phyloP scores from a whole-genome alignment of 164 flowering plant species.

The Protea cynaroides region DNA sequence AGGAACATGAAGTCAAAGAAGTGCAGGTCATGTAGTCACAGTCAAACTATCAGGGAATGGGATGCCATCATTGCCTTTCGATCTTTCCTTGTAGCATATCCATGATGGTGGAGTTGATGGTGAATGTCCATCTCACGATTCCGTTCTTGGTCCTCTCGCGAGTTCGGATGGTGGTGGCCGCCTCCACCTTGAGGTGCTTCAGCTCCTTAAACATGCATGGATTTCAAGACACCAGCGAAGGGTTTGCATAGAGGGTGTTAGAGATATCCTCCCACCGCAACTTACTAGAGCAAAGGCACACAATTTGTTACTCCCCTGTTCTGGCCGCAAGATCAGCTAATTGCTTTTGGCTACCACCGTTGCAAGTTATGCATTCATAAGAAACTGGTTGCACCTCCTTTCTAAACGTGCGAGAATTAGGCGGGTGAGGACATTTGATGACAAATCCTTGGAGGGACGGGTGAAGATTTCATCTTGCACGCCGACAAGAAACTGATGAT shows the following conservation, averaged over 20 bases:
- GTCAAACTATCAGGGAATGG: constrained; percentile 83
- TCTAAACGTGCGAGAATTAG: too few relatives aligned
- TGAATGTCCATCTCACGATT: constrained; percentile 35
- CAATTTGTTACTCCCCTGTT: constrained; percentile 68
- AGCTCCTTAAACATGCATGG: constrained; percentile 48
- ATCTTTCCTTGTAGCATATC: constrained; percentile 83
- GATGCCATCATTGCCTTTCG: constrained; percentile 36
- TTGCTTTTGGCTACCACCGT: too few relatives aligned
- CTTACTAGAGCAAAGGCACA: constrained; percentile 48
- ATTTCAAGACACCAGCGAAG: constrained; percentile 60
- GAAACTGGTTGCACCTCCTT: too few relatives aligned
- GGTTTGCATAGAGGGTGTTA: constrained; percentile 74
- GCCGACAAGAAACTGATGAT: too few relatives aligned
- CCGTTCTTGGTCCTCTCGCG: constrained; percentile 21
- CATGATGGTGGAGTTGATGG: constrained; percentile 59
- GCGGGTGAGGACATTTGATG: too few relatives aligned
- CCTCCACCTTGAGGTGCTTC: constrained; percentile 26
- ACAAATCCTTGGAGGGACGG: too few relatives aligned
- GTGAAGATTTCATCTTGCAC: too few relatives aligned
- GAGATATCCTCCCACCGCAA: constrained; percentile 81
- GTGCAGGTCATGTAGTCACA: constrained; percentile 72
- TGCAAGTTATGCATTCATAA: too few relatives aligned
- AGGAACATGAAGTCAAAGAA: constrained; percentile 57
- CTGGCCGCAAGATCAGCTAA: constrained; percentile 75
- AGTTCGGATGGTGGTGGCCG: constrained; percentile 4